Percentiles rank a stretch among this genome's conserved stretches.
Conservation (phyloP, 345 rosid species). For the Corchorus olitorius region DNA sequence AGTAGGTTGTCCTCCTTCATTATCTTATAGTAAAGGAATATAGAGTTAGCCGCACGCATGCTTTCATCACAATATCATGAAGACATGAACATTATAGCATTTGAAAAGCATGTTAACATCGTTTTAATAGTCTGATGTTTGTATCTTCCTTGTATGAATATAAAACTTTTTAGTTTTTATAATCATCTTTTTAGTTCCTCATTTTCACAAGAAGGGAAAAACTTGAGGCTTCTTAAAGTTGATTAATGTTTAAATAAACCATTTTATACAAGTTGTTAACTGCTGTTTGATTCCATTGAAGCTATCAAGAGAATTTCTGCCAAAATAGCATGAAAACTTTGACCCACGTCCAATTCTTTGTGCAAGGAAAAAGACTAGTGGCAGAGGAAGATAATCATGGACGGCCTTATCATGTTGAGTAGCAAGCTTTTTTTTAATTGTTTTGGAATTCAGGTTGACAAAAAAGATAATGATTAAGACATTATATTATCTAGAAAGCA, state of each 20-base stretch:
- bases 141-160: neutral
- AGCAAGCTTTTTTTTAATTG: neutral
- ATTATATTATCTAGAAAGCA: neutral
- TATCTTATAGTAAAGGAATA: neutral
- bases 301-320: too few relatives aligned
- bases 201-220: too few relatives aligned
- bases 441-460: neutral
- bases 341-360: neutral
- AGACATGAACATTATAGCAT: neutral
- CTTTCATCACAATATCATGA: neutral
- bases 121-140: neutral
- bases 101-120: neutral
- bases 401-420: neutral
- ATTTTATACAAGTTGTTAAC: too few relatives aligned
- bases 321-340: too few relatives aligned
- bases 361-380: neutral
- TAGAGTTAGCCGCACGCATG: constrained; percentile 2
- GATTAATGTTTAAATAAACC: too few relatives aligned
- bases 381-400: neutral
- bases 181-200: too few relatives aligned
- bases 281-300: too few relatives aligned
- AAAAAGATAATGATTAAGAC: neutral
- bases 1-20: neutral
- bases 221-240: too few relatives aligned
- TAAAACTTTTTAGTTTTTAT: too few relatives aligned